Conservation (phyloP, 129 eudicot species). For the Sambucus nigra region DNA sequence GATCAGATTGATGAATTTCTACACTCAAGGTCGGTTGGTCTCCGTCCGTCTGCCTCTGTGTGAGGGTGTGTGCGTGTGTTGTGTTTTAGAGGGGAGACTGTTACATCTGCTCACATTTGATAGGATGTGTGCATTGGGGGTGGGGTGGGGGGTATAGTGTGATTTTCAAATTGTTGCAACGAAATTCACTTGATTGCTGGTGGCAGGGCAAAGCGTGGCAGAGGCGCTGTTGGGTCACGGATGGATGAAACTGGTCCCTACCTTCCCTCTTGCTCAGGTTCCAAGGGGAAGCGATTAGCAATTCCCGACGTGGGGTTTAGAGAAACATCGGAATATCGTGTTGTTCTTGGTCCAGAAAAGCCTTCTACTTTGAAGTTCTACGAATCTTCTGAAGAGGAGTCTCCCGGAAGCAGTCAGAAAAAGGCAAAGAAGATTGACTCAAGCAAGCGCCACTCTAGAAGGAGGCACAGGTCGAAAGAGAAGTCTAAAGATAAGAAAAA, state of each 20-base stretch:
- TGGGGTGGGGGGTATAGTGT: background rate
- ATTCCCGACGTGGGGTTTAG: slow-evolving; percentile 11
- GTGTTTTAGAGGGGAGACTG: background rate
- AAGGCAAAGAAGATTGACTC: slow-evolving; percentile 32
- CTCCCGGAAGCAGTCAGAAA: slow-evolving; percentile 14
- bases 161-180: background rate
- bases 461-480: slow-evolving; percentile 42
- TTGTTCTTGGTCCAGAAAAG: slow-evolving; percentile 49
- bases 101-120: too few relatives aligned
- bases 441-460: slow-evolving; percentile 36
- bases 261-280: slow-evolving; percentile 31
- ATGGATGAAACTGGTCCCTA: slow-evolving; percentile 97
- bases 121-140: too few relatives aligned
- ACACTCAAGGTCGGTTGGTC: slow-evolving; percentile 50
- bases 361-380: slow-evolving; percentile 26
- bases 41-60: background rate
- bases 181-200: slow-evolving; percentile 19
- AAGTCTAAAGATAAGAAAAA: slow-evolving; percentile 35
- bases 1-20: slow-evolving; percentile 67
- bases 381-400: slow-evolving; percentile 42
- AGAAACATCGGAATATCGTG: slow-evolving; percentile 22
- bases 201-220: slow-evolving; percentile 79
- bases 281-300: slow-evolving; percentile 19
- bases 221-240: slow-evolving; percentile 88
- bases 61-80: background rate